Conservation (phyloP, 345 rosid species). For the Eucalyptus albens region DNA sequence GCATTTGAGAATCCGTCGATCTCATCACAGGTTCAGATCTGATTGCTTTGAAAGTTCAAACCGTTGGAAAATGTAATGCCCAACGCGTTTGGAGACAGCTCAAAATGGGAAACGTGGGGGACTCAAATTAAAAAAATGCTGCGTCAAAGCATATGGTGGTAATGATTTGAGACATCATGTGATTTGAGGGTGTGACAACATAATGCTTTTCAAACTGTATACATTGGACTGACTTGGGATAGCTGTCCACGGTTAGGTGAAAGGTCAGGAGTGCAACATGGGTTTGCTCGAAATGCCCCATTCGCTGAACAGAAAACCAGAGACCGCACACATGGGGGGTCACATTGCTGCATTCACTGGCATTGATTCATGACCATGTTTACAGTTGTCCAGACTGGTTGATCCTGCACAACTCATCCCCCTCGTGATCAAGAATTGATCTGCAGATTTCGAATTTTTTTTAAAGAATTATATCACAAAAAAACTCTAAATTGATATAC, state of each 20-base stretch:
- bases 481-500: rapidly evolving
- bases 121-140: not conserved
- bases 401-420: not conserved
- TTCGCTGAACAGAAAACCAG: not conserved
- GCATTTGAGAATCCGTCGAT: not conserved
- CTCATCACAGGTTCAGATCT: not conserved
- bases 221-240: not conserved
- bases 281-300: not conserved
- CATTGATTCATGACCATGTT: not conserved
- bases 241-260: not conserved
- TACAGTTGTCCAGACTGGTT: not conserved
- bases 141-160: not conserved
- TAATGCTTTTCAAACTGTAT: not conserved
- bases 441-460: not conserved
- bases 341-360: not conserved
- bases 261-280: not conserved
- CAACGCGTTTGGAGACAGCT: not conserved
- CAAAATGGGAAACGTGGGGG: not conserved
- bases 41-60: not conserved
- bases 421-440: not conserved
- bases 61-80: not conserved
- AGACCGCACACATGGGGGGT: not conserved
- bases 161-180: not conserved
- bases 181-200: not conserved
- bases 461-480: rapidly evolving